A percentile compares a stretch with the other conserved stretches of the same genome.
These are phyloP conservation scores for Cutaneotrichosporon cutaneum DNA, from an alignment of 1,284 basidiomycete species.

Conservation along the genomic window DNA sequence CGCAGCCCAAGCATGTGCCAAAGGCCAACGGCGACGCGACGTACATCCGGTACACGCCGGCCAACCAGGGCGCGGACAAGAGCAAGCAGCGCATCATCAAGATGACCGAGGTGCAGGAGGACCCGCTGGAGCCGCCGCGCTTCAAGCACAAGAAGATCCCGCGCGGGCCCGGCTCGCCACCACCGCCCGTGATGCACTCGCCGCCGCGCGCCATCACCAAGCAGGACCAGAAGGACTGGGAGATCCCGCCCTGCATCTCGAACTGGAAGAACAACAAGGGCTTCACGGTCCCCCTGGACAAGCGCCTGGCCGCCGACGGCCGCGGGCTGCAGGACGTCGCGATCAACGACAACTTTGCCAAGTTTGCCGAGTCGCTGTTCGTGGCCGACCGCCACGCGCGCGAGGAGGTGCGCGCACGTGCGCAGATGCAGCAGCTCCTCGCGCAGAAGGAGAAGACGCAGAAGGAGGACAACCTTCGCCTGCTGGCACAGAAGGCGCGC, in stretches of 20 bases:
- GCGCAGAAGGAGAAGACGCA: slow-evolving; percentile 96
- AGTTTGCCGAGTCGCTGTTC: slow-evolving; percentile 94
- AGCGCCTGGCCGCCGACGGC: slow-evolving; percentile 95
- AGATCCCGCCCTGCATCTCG: slow-evolving; percentile 99
- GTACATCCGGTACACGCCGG: slow-evolving; percentile 95
- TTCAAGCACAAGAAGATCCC: slow-evolving; percentile 99
- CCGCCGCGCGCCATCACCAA: slow-evolving; percentile 94
- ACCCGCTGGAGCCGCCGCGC: slow-evolving; percentile 91
- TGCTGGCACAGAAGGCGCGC: slow-evolving; percentile 89
- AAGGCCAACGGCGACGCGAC: slow-evolving; percentile 77
- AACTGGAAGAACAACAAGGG: slow-evolving; percentile 99
- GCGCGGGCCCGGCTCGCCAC: slow-evolving; percentile 89
- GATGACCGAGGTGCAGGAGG: slow-evolving; percentile 95
- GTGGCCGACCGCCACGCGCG: slow-evolving; percentile 97
- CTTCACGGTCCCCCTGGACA: slow-evolving; percentile 98
- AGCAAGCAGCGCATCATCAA: slow-evolving; percentile 95
- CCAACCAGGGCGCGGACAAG: slow-evolving; percentile 52
- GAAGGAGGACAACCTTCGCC: slow-evolving; percentile 93
- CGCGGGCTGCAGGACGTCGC: slow-evolving; percentile 96
- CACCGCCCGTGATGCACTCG: slow-evolving; percentile 92
- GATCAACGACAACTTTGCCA: slow-evolving; percentile 99
- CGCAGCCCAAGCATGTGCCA: slow-evolving; percentile 65
- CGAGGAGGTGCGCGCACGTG: slow-evolving; percentile 93
- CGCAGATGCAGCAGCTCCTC: slow-evolving; percentile 96
- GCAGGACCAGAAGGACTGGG: slow-evolving; percentile 99